Evolutionary conservation across 73 alveolate genomes (phyloP).

Genomic region (Tetrahymena borealis): DNA sequence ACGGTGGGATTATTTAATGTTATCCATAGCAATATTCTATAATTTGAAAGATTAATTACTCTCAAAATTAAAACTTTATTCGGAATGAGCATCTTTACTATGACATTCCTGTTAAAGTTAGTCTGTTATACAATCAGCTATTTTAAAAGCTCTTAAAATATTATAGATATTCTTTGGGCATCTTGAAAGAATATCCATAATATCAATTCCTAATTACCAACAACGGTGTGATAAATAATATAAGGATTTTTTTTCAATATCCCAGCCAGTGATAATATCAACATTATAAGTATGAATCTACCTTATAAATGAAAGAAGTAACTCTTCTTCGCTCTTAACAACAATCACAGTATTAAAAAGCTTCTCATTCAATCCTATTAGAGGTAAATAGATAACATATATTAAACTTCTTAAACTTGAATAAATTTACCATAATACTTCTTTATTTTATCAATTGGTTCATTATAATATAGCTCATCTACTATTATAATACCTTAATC

Average conservation of each 20-base stretch:
- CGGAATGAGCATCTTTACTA: not conserved
- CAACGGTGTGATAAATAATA: constrained; percentile 70
- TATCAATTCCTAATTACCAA: constrained; percentile 8
- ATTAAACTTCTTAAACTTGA: too few relatives aligned
- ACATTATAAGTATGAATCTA: constrained; percentile 56
- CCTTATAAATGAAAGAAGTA: not conserved
- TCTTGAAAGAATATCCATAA: not conserved
- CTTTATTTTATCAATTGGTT: not conserved
- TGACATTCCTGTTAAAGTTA: too few relatives aligned
- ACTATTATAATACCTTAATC: not conserved
- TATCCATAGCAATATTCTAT: not conserved
- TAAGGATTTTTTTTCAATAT: constrained; percentile 62
- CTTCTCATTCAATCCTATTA: not conserved
- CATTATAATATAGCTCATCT: not conserved
- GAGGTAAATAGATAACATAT: not conserved
- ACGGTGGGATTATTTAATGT: not conserved
- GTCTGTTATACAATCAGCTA: not conserved
- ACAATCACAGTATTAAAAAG: not conserved
- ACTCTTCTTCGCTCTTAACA: not conserved
- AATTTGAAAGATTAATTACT: not conserved
- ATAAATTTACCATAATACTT: not conserved
- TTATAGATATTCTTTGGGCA: not conserved
- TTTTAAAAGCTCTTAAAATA: not conserved
- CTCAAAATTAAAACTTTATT: not conserved
- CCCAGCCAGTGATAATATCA: constrained; percentile 78